These are phyloP conservation scores for Asterophora parasitica DNA, from an alignment of 768 basidiomycete species.

Conservation along the genomic window DNA sequence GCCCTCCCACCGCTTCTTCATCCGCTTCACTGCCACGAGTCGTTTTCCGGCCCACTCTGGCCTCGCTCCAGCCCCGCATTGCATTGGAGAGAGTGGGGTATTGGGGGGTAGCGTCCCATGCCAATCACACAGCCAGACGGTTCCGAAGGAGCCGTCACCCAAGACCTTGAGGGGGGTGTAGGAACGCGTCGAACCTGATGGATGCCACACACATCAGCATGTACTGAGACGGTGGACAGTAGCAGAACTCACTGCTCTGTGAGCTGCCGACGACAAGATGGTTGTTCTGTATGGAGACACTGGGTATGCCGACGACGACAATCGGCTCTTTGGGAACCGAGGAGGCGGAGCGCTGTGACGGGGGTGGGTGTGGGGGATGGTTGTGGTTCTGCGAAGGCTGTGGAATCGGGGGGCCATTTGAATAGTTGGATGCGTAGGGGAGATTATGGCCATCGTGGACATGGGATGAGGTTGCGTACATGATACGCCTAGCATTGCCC, in stretches of 20 bases:
- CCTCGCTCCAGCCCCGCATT: conserved; percentile 86
- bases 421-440: conserved; percentile 28
- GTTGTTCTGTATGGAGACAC: conserved; percentile 67
- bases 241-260: conserved; percentile 54
- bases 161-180: conserved; percentile 96
- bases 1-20: conserved; percentile 97
- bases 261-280: conserved; percentile 70
- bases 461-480: conserved; percentile 47
- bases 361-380: conserved; percentile 21
- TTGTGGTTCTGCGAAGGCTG: conserved; percentile 28
- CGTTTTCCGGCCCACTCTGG: conserved; percentile 94
- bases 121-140: conserved; percentile 99
- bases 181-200: conserved; percentile 72
- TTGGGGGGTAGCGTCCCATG: conserved; percentile 91
- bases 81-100: conserved; percentile 91
- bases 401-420: conserved; percentile 25
- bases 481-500: conserved; percentile 59
- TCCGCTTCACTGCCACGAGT: conserved; percentile 94
- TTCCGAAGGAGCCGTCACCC: conserved; percentile 98
- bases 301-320: conserved; percentile 68
- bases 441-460: conserved; percentile 40
- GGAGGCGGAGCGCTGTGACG: conserved; percentile 25
- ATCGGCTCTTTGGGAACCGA: conserved; percentile 52
- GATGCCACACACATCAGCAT: conserved; percentile 9
- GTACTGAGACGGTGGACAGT: conserved; percentile 8